Evolutionary conservation across 805 yeast species (phyloP).

Genomic region (Metschnikowia continentalis): DNA sequence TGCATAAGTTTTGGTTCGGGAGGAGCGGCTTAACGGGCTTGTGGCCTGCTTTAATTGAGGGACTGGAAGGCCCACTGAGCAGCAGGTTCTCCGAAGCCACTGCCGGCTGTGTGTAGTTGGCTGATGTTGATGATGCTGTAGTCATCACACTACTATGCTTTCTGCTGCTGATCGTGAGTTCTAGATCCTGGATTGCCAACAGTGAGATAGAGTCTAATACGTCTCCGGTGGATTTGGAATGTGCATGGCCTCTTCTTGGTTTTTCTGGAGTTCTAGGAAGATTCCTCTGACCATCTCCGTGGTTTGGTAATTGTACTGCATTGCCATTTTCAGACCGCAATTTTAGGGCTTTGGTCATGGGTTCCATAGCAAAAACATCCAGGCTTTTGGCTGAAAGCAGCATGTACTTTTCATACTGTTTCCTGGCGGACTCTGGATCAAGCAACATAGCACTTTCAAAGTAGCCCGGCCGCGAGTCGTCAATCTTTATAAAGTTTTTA

Average conservation of each 20-base stretch:
- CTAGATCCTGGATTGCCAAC: conserved; percentile 15
- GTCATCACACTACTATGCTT: conserved; percentile 18
- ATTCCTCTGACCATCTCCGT: not conserved
- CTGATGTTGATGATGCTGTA: conserved; percentile 18
- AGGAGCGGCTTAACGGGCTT: conserved; percentile 18
- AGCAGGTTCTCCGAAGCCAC: conserved; percentile 8
- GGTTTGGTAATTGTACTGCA: not conserved
- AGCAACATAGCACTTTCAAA: conserved; percentile 54
- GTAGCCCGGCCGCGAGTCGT: conserved; percentile 59
- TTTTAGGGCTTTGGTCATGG: not conserved
- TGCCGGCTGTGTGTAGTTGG: conserved; percentile 6
- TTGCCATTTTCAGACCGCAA: not conserved
- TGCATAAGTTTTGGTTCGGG: conserved; percentile 17
- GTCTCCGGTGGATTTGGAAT: conserved; percentile 15
- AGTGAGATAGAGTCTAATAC: conserved; percentile 14
- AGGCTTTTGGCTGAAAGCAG: not conserved
- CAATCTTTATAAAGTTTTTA: conserved; percentile 46
- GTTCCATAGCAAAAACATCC: not conserved
- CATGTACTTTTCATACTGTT: conserved; percentile 39
- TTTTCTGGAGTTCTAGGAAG: conserved; percentile 5
- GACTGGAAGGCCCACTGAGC: conserved; percentile 17
- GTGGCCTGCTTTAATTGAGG: conserved; percentile 12
- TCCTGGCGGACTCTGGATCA: conserved; percentile 46
- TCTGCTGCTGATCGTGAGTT: conserved; percentile 11
- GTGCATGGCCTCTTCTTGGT: not conserved